Base-by-base conservation (phyloP, 2,329 filamentous ascomycete genomes). In the Botrytis porri region DNA sequence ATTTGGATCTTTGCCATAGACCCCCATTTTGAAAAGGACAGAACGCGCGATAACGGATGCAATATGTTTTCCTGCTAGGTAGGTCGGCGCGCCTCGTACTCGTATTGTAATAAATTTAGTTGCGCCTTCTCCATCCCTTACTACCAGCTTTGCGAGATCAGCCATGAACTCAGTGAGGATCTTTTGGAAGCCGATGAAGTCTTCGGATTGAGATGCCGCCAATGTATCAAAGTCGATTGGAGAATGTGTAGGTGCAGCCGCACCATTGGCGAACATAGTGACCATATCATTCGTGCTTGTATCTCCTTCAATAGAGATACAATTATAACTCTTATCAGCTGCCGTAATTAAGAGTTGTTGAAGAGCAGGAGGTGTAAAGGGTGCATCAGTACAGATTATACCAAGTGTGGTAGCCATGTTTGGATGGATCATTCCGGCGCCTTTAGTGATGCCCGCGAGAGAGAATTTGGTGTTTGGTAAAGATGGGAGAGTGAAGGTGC, bases 361-460 rank as follows among this genome's bases (percentile, higher is more conserved):
- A 16, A 66, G 64, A 20, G 45, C 45, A 0, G 83, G 81, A 5
- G 92, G 86, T 0, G 89, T 86, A 79, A 98, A 88, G 43, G 94
- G 92, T 0, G 92, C 95, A 79, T 99, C 96, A 22, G 96, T 99
- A 79, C 93, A 94, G 79, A 98, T 88, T 75, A 98, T 92, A 71
- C 93, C 94, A 51, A 99, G 89, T 48, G 98, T 88, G 0, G 96
- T 99, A 43, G 94, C 96, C 95, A 99, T 97, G 85, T 99, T 98
- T 65, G 96, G 96, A 81, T 98, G 95, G 82, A 99, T 97, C 96
- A 99, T 99, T 80, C 96, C 96, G 8, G 96, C 96, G 73, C 96
- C 96, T 85, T 99, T 99, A 80, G 95, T 97, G 89, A 97, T 97
- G 78, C 96, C 96, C 20, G 93, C 94, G 67, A 99, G 92, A 78